Percentiles rank a stretch among this genome's conserved stretches.
These are phyloP conservation scores for Phytopythium ostracodes DNA, from an alignment of 352 stramenopile genomes.

Conservation along the genomic window DNA sequence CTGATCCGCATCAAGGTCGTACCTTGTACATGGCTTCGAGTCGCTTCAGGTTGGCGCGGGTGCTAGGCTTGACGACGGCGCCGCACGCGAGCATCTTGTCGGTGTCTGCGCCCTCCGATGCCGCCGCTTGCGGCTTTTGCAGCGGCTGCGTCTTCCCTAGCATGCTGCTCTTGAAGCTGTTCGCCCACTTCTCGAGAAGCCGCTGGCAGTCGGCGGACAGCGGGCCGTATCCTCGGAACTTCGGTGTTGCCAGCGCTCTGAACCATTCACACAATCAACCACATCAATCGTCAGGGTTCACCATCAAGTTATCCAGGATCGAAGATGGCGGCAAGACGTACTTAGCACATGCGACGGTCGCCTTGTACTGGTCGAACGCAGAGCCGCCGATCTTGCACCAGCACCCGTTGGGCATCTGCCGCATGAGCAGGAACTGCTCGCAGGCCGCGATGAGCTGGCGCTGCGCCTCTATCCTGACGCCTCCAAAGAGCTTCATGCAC, in stretches of 20 bases:
- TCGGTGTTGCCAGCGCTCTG: constrained; percentile 51
- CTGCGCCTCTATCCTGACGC: constrained; percentile 29
- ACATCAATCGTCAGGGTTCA: neutral
- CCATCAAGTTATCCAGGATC: neutral
- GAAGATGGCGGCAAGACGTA: constrained; percentile 23
- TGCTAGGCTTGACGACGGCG: constrained; percentile 37
- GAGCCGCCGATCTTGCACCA: constrained; percentile 62
- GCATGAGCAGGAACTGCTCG: constrained; percentile 59
- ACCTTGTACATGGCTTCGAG: constrained; percentile 68
- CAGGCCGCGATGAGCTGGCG: constrained; percentile 44
- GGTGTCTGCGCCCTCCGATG: constrained; percentile 13
- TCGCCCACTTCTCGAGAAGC: constrained; percentile 67
- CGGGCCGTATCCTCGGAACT: constrained; percentile 58
- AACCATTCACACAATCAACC: neutral
- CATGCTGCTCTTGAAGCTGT: constrained; percentile 4
- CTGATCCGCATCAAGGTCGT: constrained; percentile 12
- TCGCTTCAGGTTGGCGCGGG: constrained; percentile 49
- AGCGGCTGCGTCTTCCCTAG: constrained; percentile 4
- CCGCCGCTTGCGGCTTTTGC: constrained; percentile 10
- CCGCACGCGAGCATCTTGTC: constrained; percentile 49
- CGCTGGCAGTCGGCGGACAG: constrained; percentile 50
- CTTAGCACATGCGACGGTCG: constrained; percentile 78
- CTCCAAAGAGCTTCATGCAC: constrained; percentile 74
- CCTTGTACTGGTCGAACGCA: constrained; percentile 71
- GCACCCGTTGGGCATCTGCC: constrained; percentile 67